These are phyloP conservation scores for Wickerhamomyces sydowiorum DNA, from an alignment of 805 yeast genomes.

Conservation along the genomic window DNA sequence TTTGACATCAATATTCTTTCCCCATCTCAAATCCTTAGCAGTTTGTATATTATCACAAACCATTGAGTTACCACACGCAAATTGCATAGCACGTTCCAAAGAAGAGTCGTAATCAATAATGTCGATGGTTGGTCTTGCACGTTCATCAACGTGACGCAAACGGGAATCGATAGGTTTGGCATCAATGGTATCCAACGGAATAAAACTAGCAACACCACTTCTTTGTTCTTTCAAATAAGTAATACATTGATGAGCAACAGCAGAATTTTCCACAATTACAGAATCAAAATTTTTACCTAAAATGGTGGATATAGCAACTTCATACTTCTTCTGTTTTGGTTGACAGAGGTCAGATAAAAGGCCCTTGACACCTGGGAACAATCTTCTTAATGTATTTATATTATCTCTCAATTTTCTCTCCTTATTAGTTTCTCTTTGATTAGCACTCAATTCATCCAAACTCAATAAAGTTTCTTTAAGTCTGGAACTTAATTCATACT, in stretches of 20 bases:
- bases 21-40: slow-evolving; percentile 75
- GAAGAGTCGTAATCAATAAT: slow-evolving; percentile 62
- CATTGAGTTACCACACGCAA: slow-evolving; percentile 72
- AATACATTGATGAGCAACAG: slow-evolving; percentile 72
- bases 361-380: slow-evolving; percentile 85
- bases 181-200: slow-evolving; percentile 77
- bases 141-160: slow-evolving; percentile 45
- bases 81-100: slow-evolving; percentile 72
- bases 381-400: slow-evolving; percentile 57
- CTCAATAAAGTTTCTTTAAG: slow-evolving; percentile 53
- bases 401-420: slow-evolving; percentile 72
- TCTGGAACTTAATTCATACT: slow-evolving; percentile 55
- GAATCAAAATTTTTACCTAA: slow-evolving; percentile 80
- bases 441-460: slow-evolving; percentile 70
- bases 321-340: slow-evolving; percentile 69
- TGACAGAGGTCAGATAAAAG: slow-evolving; percentile 72
- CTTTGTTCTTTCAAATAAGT: slow-evolving; percentile 78
- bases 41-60: slow-evolving; percentile 65
- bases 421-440: slow-evolving; percentile 66
- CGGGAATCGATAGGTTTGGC: slow-evolving; percentile 47
- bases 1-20: slow-evolving; percentile 48
- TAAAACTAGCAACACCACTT: slow-evolving; percentile 78
- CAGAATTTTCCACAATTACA: slow-evolving; percentile 68
- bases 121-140: slow-evolving; percentile 68
- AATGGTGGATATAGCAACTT: slow-evolving; percentile 66